phyloP scores from a whole-genome alignment of 108 stramenopile genomes.

The Conticribra weissflogii region DNA sequence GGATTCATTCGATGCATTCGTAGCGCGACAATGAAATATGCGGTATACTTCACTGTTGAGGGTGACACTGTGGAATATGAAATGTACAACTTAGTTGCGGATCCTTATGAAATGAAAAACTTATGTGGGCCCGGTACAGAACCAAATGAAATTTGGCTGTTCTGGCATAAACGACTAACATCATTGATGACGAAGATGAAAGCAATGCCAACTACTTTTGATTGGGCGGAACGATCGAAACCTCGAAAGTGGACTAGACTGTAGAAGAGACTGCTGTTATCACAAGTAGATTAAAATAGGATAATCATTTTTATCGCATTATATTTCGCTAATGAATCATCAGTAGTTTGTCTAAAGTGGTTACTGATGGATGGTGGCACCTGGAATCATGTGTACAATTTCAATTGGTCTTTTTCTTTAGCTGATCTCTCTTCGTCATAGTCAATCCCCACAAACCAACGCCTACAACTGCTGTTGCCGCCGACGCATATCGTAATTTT shows the following conservation, averaged over 20 bases:
- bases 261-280: too few relatives aligned
- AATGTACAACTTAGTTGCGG: constrained; percentile 49
- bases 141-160: constrained; percentile 23
- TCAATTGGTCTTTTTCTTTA: constrained; percentile 28
- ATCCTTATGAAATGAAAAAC: constrained; percentile 59
- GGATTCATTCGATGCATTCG: constrained; percentile 56
- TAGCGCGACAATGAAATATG: constrained; percentile 46
- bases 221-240: constrained; percentile 11
- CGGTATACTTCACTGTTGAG: constrained; percentile 53
- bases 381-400: too few relatives aligned
- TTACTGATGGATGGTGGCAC: too few relatives aligned
- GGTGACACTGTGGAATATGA: constrained; percentile 55
- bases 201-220: constrained; percentile 63
- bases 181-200: constrained; percentile 66
- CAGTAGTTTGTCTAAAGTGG: too few relatives aligned
- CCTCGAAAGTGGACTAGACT: too few relatives aligned
- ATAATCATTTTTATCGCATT: too few relatives aligned
- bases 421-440: constrained; percentile 13
- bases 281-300: too few relatives aligned
- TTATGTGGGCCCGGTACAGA: constrained; percentile 15
- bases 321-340: too few relatives aligned
- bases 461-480: constrained; percentile 37
- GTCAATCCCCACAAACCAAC: constrained; percentile 18
- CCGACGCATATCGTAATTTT: constrained; percentile 25
- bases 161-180: constrained; percentile 24